Base-by-base conservation (phyloP, 202 grass and related monocot species). In the Saccharum hybrid region DNA sequence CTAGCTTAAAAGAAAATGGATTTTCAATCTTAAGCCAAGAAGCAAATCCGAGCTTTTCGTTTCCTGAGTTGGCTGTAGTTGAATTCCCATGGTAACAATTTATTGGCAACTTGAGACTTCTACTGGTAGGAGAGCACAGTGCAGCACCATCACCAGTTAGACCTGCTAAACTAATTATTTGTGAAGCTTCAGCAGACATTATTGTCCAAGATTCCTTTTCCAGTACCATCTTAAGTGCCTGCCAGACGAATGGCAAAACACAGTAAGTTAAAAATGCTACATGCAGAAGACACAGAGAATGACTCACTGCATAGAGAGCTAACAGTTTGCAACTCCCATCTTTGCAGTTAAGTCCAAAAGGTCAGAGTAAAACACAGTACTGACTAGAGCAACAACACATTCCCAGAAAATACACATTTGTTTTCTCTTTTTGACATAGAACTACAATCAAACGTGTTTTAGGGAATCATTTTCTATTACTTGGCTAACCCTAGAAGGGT, bases 211-310 rank as follows among this genome's bases (percentile, higher is more conserved):
- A 92, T 88, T 99, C 96, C 68, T 89, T 99, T 82, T 99, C 96
- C 66, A 99, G 56, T 66, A 99, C 93, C 96, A 99, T 94, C 84
- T 94, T 99, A 82, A 99, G 91, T 68, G 96, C 96, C 96, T 99
- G 84, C 65, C 64, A 73, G 63, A 68, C 40, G 56, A 89, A 88
- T 66, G 19, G 83, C 30, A 63, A 66, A 74, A 78, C 56, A 54
- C n/a, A 38, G 68, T 45, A 54, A 86, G 34, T 66, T 60, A 83
- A 68, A 68, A 77, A 81, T 31, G 15, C 7, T 40, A 68, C 56
- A 74, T 59, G 40, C 77, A 74, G 43, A 66, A 60, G 22, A 52
- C 22, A 48, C 10, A 78, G 16, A 79, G 31, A 37, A 38, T 51
- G 59, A 68, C 46, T 80, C 42, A 57, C 36, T 39, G 10, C 76